Evolutionary conservation across 192 early-diverging fungal genomes (phyloP), one percentile per base, ranked within the genome.

Genomic region (Podila verticillata): DNA sequence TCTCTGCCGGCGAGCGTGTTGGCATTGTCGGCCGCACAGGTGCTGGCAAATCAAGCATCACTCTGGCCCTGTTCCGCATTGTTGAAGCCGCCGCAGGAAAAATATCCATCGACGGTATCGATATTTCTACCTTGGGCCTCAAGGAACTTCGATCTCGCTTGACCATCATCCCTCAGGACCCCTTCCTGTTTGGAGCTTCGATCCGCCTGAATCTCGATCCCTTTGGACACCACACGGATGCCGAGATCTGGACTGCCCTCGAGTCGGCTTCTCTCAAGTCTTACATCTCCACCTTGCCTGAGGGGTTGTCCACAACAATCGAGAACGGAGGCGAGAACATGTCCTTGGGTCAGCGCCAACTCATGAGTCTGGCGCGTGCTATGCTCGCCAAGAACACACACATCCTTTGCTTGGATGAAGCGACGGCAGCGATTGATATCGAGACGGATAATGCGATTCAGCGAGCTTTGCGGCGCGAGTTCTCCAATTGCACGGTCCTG

Each of bases 241-340:
- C 66, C 3, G 87, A 89, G 36, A 70, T 96, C 57, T 96, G 95
- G 94, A 36, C 78, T 12, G 91, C 87, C 0, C 75, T 96, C 8
- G 88, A 90, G 64, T 83, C 84, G 7, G 88, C 93, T 6, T 90
- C 91, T 65, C 82, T 97, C 24, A 89, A 92, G 79, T 74, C 84
- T 9, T 83, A 90, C 61, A 74, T 98, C 35, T 79, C 83, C 24
- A 62, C 83, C 47, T 70, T 93, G 56, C 85, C 89, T 4, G 90
- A 86, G 34, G 88, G 88, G 26, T 83, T 96, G 26, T 93, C 95
- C 28, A 84, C 86, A 7, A 68, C 77, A 29, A 90, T 98, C 5
- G 75, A 89, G 20, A 93, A 96, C 65, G 88, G 91, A 58, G 96
- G 96, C 24, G 83, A 88, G 32, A 96, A 96, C 83, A 94, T 96